Evolutionary conservation across 495 filamentous ascomycete genomes (phyloP).

Genomic region (Trichocladium antarcticum): DNA sequence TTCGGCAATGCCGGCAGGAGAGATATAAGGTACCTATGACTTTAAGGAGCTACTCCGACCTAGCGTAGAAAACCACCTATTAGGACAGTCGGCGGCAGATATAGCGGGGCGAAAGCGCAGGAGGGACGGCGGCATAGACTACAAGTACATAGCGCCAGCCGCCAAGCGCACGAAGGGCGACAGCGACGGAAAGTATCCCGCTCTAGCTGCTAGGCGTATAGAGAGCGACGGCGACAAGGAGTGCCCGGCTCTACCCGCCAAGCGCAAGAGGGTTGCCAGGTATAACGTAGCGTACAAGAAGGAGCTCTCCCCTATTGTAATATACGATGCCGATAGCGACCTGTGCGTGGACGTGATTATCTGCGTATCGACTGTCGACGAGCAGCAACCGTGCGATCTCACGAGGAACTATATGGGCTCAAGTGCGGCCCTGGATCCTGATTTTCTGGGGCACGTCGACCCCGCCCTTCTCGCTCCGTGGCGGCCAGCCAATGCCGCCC

Average conservation of each 20-base stretch:
- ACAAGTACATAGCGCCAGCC: background rate
- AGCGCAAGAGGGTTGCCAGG: background rate
- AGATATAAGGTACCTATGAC: background rate
- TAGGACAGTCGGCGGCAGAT: conserved; percentile 4
- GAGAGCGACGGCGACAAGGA: background rate
- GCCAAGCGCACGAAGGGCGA: conserved; percentile 1
- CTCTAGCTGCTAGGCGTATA: background rate
- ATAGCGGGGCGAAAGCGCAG: conserved; percentile 3
- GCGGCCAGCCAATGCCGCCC: background rate
- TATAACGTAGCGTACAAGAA: conserved; percentile 3
- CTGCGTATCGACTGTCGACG: conserved; percentile 5
- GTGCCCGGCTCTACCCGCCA: background rate
- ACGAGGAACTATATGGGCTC: background rate
- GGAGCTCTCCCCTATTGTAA: background rate
- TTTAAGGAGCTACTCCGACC: conserved; percentile 8
- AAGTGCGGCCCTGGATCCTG: conserved; percentile 1
- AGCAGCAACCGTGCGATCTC: conserved; percentile 6
- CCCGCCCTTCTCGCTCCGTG: conserved; percentile 9
- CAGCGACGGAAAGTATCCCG: background rate
- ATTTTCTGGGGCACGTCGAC: conserved; percentile 6
- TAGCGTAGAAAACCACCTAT: conserved; percentile 1
- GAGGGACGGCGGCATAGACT: conserved; percentile 4
- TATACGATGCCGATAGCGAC: conserved; percentile 7
- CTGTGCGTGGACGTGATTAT: conserved; percentile 6
- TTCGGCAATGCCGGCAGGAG: conserved; percentile 6